Evolutionary conservation across 2,329 filamentous ascomycete genomes (phyloP), one percentile per base, ranked within the genome.

Genomic region (Exophiala phaeomuriformis): DNA sequence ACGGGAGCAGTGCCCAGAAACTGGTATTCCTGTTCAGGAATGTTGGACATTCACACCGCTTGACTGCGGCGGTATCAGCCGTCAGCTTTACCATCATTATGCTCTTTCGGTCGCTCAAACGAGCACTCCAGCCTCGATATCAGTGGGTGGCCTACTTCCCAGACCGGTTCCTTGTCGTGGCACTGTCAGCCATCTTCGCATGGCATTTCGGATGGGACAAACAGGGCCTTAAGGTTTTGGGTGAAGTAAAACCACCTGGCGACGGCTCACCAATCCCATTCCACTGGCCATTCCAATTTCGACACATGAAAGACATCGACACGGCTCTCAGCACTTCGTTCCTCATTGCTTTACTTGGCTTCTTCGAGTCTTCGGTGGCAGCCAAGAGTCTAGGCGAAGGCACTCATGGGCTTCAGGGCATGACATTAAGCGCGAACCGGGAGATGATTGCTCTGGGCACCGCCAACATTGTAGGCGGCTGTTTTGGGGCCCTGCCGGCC

Each of bases 301-400:
- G 81, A 3, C 82, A 94, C 62, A 83, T 97, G 76, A 78, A 81
- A 28, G 86, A 96, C 66, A 87, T 94, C 50, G 84, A 86, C 27
- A 86, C 89, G 58, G 86, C 89, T 36, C 86, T 97, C 78, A 85
- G 88, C 48, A 97, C 93, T 0, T 86, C 89, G 0, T 95, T 98
- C 65, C 77, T 97, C 50, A 95, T 98, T 60, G 89, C 90, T 0
- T 77, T 98, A 28, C 82, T 98, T 0, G 93, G 93, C n/a, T 98
- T 98, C 71, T 98, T 98, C 64, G 93, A 98, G 70, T 95, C 89
- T 2, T 95, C 90, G 0, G 90, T 98, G 8, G 93, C 93, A 1
- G 93, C 93, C 35, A 97, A 97, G 71, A 91, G 88, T 58, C 74
- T 98, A 2, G 86, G 86, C 9, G 75, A 74, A 45, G 75, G 75